A percentile compares a stretch with the other conserved stretches of the same genome.
phyloP scores from a whole-genome alignment of 2,329 filamentous ascomycete genomes.

The Penicillium janthinellum region DNA sequence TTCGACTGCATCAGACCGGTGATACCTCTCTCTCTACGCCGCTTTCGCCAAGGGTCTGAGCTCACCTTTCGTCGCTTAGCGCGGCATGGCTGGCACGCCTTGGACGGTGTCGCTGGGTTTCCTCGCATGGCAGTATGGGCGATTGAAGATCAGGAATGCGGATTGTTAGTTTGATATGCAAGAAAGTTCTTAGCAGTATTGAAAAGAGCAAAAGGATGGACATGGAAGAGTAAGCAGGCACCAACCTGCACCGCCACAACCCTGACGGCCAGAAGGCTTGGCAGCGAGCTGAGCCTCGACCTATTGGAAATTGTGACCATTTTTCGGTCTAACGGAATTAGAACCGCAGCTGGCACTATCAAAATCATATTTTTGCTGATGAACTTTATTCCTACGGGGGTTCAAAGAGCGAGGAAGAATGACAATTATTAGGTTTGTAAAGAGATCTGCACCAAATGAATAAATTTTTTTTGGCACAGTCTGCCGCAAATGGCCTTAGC shows the following conservation, averaged over 20 bases:
- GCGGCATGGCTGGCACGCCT: slow-evolving; percentile 4
- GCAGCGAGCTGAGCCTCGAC: neutral
- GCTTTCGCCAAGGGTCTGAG: neutral
- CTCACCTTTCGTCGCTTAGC: slow-evolving; percentile 2
- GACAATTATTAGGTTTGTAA: too few relatives aligned
- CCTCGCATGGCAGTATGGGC: neutral
- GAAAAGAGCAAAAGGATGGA: neutral
- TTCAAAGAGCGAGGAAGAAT: too few relatives aligned
- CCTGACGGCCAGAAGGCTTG: neutral
- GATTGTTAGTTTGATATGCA: neutral
- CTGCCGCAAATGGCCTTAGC: too few relatives aligned
- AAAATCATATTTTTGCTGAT: too few relatives aligned
- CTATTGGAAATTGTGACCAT: neutral
- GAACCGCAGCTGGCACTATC: neutral
- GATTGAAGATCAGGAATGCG: neutral
- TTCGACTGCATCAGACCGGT: neutral
- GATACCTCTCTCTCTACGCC: neutral
- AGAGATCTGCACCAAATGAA: too few relatives aligned
- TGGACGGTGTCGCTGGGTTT: slow-evolving; percentile 3
- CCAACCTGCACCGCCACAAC: neutral
- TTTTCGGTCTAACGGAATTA: neutral
- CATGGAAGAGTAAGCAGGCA: neutral
- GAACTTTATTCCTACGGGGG: too few relatives aligned
- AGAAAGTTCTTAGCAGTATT: neutral
- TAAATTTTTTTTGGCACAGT: too few relatives aligned